Conservation (phyloP, 163 green algal species). For the Prototheca wickerhamii region DNA sequence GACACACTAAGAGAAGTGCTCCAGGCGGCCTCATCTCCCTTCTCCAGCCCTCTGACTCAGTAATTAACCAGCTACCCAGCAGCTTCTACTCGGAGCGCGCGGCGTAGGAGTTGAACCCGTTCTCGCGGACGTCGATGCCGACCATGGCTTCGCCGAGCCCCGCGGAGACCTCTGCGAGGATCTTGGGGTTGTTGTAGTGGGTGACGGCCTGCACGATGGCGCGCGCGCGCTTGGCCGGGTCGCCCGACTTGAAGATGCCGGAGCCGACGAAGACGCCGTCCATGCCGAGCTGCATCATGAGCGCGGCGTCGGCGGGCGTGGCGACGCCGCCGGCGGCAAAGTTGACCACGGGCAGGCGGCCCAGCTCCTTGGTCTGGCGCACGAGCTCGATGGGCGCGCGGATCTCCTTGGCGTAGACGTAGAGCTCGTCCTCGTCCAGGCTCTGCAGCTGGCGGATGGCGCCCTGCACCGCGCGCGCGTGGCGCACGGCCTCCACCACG, state of each 20-base stretch:
- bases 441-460: slow-evolving; percentile 89
- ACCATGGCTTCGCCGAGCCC: slow-evolving; percentile 96
- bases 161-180: slow-evolving; percentile 85
- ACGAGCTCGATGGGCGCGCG: slow-evolving; percentile 91
- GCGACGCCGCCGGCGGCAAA: slow-evolving; percentile 97
- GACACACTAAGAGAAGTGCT: too few species aligned
- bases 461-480: slow-evolving; percentile 89
- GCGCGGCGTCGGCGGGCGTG: slow-evolving; percentile 92
- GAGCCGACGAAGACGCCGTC: slow-evolving; percentile 98
- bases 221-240: slow-evolving; percentile 83
- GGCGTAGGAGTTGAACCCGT: slow-evolving; percentile 79
- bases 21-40: too few species aligned
- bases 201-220: slow-evolving; percentile 97
- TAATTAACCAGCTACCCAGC: too few species aligned
- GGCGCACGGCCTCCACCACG: slow-evolving; percentile 96
- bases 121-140: slow-evolving; percentile 88
- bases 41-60: too few species aligned
- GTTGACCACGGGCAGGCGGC: slow-evolving; percentile 97
- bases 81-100: slow-evolving; percentile 77
- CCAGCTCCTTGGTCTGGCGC: slow-evolving; percentile 88
- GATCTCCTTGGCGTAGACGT: slow-evolving; percentile 99
- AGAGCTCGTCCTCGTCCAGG: slow-evolving; percentile 99
- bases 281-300: slow-evolving; percentile 99
- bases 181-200: slow-evolving; percentile 91
- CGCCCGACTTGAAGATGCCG: slow-evolving; percentile 99